phyloP scores from a whole-genome alignment of 2,329 filamentous ascomycete species.

The Penicillium sp. region DNA sequence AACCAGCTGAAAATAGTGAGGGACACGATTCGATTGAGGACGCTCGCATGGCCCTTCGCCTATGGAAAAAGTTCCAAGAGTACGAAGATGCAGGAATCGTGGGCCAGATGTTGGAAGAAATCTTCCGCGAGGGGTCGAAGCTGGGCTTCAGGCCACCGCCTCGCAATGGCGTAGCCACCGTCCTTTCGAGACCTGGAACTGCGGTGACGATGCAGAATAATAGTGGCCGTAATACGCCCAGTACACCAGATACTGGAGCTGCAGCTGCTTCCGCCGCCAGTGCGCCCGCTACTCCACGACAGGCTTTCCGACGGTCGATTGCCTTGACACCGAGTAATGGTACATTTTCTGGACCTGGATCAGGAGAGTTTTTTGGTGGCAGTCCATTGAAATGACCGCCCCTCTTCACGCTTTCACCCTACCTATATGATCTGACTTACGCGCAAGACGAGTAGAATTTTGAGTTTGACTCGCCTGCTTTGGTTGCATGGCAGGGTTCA shows the following conservation, averaged over 20 bases:
- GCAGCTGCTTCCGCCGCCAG: conserved; percentile 26
- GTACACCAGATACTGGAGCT: conserved; percentile 39
- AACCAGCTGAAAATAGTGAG: conserved; percentile 57
- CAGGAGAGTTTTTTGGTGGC: conserved; percentile 45
- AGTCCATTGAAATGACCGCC: conserved; percentile 43
- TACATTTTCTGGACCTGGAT: conserved; percentile 43
- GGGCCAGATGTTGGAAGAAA: conserved; percentile 82
- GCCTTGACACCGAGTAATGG: conserved; percentile 50
- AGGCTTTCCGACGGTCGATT: conserved; percentile 47
- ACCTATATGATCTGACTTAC: conserved; percentile 6
- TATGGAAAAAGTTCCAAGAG: conserved; percentile 89
- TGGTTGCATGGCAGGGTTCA: conserved; percentile 8
- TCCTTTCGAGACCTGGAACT: conserved; percentile 45
- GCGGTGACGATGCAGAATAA: conserved; percentile 44
- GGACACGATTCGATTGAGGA: conserved; percentile 94
- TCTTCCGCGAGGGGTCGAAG: conserved; percentile 71
- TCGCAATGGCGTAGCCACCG: conserved; percentile 38
- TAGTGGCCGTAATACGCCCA: conserved; percentile 50
- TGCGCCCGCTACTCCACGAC: conserved; percentile 47
- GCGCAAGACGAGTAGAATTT: conserved; percentile 4
- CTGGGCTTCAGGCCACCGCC: conserved; percentile 63
- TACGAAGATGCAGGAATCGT: conserved; percentile 85
- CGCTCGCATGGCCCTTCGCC: conserved; percentile 83
- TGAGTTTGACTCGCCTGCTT: conserved; percentile 2
- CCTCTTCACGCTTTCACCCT: not conserved